These are phyloP conservation scores for Trichoderma oligosporum DNA, from an alignment of 2,329 filamentous ascomycete genomes.

Conservation along the genomic window DNA sequence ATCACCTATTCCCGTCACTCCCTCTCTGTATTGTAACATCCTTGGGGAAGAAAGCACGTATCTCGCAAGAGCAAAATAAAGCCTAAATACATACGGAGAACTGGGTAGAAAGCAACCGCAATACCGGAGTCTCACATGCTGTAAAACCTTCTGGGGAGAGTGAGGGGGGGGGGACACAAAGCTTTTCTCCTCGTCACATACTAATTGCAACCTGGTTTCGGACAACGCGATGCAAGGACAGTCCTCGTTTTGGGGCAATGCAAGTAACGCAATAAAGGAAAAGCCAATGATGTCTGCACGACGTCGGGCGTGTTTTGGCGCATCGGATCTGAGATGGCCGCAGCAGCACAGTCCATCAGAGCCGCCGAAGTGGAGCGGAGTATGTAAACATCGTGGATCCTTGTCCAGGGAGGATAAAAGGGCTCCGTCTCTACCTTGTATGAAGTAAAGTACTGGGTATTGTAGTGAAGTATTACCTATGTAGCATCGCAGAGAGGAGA, in stretches of 20 bases:
- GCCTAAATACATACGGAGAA: background rate
- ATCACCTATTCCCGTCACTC: background rate
- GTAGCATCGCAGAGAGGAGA: too few species aligned
- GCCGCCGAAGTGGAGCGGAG: constrained; percentile 12
- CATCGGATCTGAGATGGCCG: constrained; percentile 16
- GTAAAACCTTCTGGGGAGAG: background rate
- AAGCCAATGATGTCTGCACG: constrained; percentile 14
- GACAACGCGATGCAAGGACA: constrained; percentile 3
- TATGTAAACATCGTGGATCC: background rate
- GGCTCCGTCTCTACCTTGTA: too few species aligned
- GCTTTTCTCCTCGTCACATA: background rate
- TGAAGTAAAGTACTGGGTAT: too few species aligned
- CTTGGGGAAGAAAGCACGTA: background rate
- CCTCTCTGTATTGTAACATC: background rate
- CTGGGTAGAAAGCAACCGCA: background rate
- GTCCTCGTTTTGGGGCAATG: constrained; percentile 5
- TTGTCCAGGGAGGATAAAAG: background rate
- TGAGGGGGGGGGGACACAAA: background rate
- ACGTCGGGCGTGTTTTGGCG: constrained; percentile 16
- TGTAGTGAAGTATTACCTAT: too few species aligned
- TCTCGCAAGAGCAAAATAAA: background rate
- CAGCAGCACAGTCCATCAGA: constrained; percentile 14
- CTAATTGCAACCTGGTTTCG: constrained; percentile 9
- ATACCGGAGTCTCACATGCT: constrained; percentile 11
- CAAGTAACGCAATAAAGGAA: constrained; percentile 16